Percentiles rank a stretch among this genome's conserved stretches.
Evolutionary conservation across 805 yeast genomes (phyloP).

Genomic region (Yarrowia sp.): DNA sequence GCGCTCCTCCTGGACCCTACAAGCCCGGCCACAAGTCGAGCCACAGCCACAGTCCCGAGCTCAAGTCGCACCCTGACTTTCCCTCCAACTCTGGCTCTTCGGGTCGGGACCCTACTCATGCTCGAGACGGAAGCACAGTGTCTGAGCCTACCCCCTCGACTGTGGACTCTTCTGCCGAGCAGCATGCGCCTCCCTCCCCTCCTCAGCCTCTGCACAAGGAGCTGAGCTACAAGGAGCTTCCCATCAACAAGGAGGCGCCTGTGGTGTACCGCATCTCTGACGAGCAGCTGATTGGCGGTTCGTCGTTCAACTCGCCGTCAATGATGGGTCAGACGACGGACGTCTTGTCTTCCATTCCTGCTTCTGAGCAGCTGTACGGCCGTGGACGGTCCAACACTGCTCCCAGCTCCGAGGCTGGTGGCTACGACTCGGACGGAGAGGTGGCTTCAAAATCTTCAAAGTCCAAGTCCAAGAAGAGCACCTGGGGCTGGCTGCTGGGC

Average conservation of each 20-base stretch:
- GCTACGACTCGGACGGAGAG: conserved; percentile 33
- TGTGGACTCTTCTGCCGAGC: neutral
- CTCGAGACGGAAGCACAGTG: conserved; percentile 5
- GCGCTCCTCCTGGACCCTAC: conserved; percentile 11
- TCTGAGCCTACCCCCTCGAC: conserved; percentile 19
- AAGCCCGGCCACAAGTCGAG: conserved; percentile 30
- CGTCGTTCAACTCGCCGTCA: conserved; percentile 28
- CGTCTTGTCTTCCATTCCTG: conserved; percentile 13
- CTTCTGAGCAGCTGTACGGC: conserved; percentile 25
- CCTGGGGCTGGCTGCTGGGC: conserved; percentile 39
- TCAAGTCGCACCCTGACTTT: conserved; percentile 23
- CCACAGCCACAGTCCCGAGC: conserved; percentile 36
- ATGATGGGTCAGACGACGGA: conserved; percentile 38
- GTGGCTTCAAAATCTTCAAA: conserved; percentile 1
- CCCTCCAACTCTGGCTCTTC: neutral
- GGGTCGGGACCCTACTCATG: neutral
- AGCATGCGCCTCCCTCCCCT: conserved; percentile 4
- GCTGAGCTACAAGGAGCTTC: conserved; percentile 36
- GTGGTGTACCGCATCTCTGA: conserved; percentile 27
- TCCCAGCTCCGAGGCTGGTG: conserved; percentile 16
- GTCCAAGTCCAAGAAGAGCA: conserved; percentile 33
- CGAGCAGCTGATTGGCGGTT: conserved; percentile 29
- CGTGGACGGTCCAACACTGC: conserved; percentile 22
- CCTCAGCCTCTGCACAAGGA: conserved; percentile 38
- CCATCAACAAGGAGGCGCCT: conserved; percentile 38